Conservation (phyloP, 2,329 filamentous ascomycete genomes). For the Aspergillus candidus region DNA sequence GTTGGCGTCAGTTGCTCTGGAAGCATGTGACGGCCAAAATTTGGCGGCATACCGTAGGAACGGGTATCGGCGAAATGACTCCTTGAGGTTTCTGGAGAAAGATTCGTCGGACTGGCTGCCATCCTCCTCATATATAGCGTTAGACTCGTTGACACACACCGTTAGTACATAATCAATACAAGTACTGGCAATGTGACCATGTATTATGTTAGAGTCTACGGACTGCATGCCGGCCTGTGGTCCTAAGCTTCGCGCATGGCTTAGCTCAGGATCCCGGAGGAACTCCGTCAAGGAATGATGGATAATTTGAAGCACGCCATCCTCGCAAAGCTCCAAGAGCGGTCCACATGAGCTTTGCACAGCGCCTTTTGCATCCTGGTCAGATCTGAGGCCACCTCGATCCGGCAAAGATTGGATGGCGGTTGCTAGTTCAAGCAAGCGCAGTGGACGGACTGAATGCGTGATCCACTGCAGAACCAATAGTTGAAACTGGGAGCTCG, state of each 20-base stretch:
- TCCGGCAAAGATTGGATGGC: constrained; percentile 10
- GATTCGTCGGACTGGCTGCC: neutral
- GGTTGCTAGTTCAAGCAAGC: constrained; percentile 39
- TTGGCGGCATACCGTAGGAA: constrained; percentile 6
- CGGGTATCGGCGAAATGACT: neutral
- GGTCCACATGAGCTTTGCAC: constrained; percentile 36
- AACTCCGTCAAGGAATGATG: constrained; percentile 48
- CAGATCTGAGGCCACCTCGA: neutral
- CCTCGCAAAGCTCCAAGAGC: constrained; percentile 41
- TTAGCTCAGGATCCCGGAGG: constrained; percentile 19
- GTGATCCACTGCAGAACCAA: constrained; percentile 39
- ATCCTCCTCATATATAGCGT: no score
- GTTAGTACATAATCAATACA: constrained; percentile 2
- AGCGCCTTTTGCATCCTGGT: constrained; percentile 27
- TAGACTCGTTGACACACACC: neutral
- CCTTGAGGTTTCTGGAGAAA: neutral
- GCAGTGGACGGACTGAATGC: constrained; percentile 37
- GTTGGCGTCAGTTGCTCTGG: no score
- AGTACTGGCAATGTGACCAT: neutral
- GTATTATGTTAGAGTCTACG: neutral
- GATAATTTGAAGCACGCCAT: constrained; percentile 42
- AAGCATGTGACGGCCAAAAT: neutral
- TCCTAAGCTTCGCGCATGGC: no score
- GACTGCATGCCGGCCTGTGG: no score
- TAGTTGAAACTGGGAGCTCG: constrained; percentile 28